phyloP scores from a whole-genome alignment of 75 land plant genomes.

The Pseudotsuga menziesii region DNA sequence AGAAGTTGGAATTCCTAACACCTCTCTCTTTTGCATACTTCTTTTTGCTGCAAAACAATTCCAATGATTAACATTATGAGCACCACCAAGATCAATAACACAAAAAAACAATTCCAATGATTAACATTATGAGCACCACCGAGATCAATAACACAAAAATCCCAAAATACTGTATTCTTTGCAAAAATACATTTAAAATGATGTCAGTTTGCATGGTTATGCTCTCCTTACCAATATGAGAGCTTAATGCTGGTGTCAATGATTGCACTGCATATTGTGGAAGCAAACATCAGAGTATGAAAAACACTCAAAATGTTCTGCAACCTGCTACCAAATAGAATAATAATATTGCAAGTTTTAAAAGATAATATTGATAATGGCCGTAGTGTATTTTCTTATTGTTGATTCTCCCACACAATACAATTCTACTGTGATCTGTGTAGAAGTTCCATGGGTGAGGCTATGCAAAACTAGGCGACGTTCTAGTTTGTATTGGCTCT shows the following conservation, averaged over 20 bases:
- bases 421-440: background rate
- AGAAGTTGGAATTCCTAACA: background rate
- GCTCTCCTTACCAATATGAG: background rate
- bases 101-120: constrained; percentile 16
- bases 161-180: constrained; percentile 27
- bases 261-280: background rate
- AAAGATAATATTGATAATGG: constrained; percentile 10
- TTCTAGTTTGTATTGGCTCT: background rate
- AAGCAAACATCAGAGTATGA: background rate
- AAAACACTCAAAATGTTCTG: background rate
- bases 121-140: constrained; percentile 18
- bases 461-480: background rate
- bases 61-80: constrained; percentile 18
- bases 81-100: constrained; percentile 14
- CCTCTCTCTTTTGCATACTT: background rate
- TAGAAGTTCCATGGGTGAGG: background rate
- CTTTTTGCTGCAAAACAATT: background rate
- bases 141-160: constrained; percentile 19
- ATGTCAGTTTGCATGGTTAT: background rate
- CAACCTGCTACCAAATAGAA: background rate
- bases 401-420: constrained; percentile 13
- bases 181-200: constrained; percentile 15
- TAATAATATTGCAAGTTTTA: background rate
- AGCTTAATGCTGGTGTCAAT: background rate
- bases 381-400: constrained; percentile 18